Evolutionary conservation across 2,329 filamentous ascomycete genomes (phyloP), one percentile per base, ranked within the genome.

Genomic region (Tolypocladium tropicale): DNA sequence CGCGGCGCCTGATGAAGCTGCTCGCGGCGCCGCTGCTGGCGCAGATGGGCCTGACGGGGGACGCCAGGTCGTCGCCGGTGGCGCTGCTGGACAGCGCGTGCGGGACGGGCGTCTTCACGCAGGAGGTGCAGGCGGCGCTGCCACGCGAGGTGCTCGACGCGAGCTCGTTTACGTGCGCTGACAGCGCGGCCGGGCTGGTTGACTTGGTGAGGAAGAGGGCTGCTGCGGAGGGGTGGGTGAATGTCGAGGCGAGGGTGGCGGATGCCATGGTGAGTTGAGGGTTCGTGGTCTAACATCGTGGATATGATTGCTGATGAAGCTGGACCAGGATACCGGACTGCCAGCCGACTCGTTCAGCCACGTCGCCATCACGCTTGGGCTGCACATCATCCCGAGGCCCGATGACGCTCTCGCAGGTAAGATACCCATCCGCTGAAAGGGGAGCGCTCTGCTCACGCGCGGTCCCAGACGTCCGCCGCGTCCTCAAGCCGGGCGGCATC

Each of bases 1-100:
- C 66, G 0, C 57, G 53, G 1, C 59, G 58, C 7, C 46, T 67
- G 10, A 51, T 67, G 55, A 52, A 55, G 1, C 28, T 49, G 1
- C 36, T 70, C 0, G 59, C 62, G 2, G 56, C 39, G 1, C 63
- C 63, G 12, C 54, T 71, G 0, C 28, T 66, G 0, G 10, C 46
- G 1, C 67, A 67, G 34, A 65, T 70, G 64, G 62, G 60, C 0
- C 57, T 70, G 5, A 54, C 53, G 0, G 41, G 56, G 28, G 30
- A 57, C 4, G 54, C 28, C 0, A 50, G 46, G 39, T 68, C 59
- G 39, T 68, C 59, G 6, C 72, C 74, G 0, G 66, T 78, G 52
- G 52, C 53, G 3, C 60, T 83, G 28, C 63, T 84, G 12, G 81
- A 84, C 57, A 75, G 75, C 59, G 79, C 77, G 7, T 83, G 80